phyloP scores from a whole-genome alignment of 768 basidiomycete genomes.

The Trametes elegans region DNA sequence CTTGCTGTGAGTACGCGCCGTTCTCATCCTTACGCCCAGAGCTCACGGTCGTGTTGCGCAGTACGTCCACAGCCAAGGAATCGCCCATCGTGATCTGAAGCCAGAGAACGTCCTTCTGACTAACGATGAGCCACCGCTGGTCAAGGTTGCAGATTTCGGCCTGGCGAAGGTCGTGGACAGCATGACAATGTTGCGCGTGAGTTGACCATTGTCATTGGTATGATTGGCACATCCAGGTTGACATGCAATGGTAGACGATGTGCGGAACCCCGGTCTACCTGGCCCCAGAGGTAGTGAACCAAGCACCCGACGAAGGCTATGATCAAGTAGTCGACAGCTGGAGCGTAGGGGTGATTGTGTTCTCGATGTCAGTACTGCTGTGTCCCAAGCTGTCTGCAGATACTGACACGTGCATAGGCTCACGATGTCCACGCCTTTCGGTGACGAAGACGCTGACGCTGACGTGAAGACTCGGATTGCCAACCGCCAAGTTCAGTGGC shows the following conservation, averaged over 20 bases:
- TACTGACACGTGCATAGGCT: constrained; percentile 46
- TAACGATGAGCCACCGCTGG: constrained; percentile 56
- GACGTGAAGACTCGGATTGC: constrained; percentile 63
- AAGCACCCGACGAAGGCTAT: constrained; percentile 65
- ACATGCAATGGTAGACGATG: constrained; percentile 63
- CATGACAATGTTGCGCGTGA: constrained; percentile 70
- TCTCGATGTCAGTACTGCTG: constrained; percentile 68
- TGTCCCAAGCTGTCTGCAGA: background rate
- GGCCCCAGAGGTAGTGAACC: constrained; percentile 86
- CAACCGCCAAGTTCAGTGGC: constrained; percentile 63
- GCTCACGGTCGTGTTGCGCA: no score
- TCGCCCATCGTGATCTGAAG: constrained; percentile 93
- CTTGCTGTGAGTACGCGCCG: constrained; percentile 50
- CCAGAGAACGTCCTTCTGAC: constrained; percentile 93
- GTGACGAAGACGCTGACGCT: constrained; percentile 62
- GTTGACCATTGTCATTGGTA: constrained; percentile 27
- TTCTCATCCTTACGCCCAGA: background rate
- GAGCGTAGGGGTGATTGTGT: constrained; percentile 95
- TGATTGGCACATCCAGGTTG: background rate
- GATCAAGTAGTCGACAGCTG: constrained; percentile 91
- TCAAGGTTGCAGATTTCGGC: constrained; percentile 96
- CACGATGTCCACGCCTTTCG: constrained; percentile 75
- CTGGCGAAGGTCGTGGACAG: constrained; percentile 89
- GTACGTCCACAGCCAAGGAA: constrained; percentile 72
- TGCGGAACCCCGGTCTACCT: constrained; percentile 96